Evolutionary conservation across 495 filamentous ascomycete species (phyloP).

Genomic region (Neurospora sp.): DNA sequence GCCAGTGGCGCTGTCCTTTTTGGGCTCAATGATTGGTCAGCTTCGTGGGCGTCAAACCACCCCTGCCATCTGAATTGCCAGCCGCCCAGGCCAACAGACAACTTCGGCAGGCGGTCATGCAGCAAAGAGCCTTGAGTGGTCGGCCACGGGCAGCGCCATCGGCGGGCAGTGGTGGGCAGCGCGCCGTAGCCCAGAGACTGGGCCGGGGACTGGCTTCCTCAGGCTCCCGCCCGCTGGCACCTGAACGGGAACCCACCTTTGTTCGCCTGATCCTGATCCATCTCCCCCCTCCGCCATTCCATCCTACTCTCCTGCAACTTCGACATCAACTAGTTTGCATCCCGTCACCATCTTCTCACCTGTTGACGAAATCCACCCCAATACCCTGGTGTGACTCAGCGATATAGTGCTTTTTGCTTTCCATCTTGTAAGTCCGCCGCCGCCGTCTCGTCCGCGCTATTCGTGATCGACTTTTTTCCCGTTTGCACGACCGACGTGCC

Average conservation of each 20-base stretch:
- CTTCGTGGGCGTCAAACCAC: background rate
- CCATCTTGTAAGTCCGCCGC: background rate
- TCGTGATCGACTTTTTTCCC: background rate
- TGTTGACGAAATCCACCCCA: background rate
- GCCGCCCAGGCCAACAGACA: background rate
- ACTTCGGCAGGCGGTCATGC: background rate
- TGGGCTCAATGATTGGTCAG: background rate
- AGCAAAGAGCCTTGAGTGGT: background rate
- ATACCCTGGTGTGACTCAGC: background rate
- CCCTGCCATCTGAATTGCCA: background rate
- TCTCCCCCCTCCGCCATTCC: background rate
- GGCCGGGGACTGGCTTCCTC: background rate
- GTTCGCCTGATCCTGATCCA: background rate
- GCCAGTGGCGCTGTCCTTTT: background rate
- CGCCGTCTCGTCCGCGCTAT: background rate
- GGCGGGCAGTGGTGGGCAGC: background rate
- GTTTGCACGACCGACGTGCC: background rate
- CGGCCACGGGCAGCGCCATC: background rate
- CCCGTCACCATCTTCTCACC: background rate
- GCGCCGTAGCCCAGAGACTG: background rate
- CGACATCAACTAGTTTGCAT: background rate
- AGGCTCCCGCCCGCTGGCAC: background rate
- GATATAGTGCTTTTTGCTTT: background rate
- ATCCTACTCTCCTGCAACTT: background rate
- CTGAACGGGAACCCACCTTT: background rate